Conservation (phyloP, 768 basidiomycete species). For the Agaricus blazei region DNA sequence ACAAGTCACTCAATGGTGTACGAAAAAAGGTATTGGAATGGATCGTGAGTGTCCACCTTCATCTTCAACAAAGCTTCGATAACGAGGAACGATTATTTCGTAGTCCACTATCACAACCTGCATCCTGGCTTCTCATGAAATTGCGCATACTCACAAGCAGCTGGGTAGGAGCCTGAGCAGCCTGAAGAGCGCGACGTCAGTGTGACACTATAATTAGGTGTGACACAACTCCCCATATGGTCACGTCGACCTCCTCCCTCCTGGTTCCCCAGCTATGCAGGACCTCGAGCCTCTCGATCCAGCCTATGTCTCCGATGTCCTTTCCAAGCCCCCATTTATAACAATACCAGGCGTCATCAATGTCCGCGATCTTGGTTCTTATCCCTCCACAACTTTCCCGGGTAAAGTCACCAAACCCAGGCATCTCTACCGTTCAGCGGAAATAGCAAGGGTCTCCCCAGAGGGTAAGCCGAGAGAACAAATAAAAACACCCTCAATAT, state of each 20-base stretch:
- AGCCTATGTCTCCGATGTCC: slow-evolving; percentile 52
- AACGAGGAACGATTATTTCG: too few relatives aligned
- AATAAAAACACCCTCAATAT: not conserved
- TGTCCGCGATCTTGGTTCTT: slow-evolving; percentile 65
- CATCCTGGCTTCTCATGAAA: too few relatives aligned
- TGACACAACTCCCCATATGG: slow-evolving; percentile 1
- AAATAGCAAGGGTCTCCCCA: slow-evolving; percentile 64
- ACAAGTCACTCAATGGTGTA: too few relatives aligned
- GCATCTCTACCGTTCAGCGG: slow-evolving; percentile 64
- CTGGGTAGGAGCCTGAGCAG: slow-evolving; percentile 15
- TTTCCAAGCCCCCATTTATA: slow-evolving; percentile 70
- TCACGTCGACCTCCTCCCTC: not conserved
- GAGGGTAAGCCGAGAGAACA: slow-evolving; percentile 41
- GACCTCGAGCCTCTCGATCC: slow-evolving; percentile 66
- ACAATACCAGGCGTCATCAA: slow-evolving; percentile 70
- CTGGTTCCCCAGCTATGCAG: slow-evolving; percentile 25
- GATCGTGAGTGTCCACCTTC: too few relatives aligned
- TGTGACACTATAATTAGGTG: slow-evolving; percentile 14
- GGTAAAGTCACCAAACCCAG: slow-evolving; percentile 52
- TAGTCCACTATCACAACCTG: too few relatives aligned
- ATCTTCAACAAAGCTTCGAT: too few relatives aligned
- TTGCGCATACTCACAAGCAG: too few relatives aligned
- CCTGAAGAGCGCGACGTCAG: slow-evolving; percentile 28
- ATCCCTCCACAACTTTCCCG: slow-evolving; percentile 41
- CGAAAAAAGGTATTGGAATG: too few relatives aligned